Percentiles rank a stretch among this genome's conserved stretches.
These are phyloP conservation scores for Chlorella variabilis DNA, from an alignment of 163 green algal species.

Conservation along the genomic window DNA sequence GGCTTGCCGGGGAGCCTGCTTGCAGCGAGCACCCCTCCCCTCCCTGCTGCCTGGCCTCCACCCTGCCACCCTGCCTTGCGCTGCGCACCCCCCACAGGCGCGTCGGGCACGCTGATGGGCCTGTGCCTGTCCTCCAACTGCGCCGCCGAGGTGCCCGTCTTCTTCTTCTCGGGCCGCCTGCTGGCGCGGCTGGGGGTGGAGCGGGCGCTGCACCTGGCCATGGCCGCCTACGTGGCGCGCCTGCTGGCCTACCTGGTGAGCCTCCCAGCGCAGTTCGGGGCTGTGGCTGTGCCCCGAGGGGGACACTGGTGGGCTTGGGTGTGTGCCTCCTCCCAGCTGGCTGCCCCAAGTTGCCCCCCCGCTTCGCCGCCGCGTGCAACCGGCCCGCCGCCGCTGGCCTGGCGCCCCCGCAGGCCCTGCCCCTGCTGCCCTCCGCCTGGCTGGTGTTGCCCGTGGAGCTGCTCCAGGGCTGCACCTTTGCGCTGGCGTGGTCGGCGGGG, in stretches of 20 bases:
- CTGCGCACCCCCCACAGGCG: neutral
- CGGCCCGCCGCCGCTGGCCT: too few relatives aligned
- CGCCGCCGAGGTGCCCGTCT: slow-evolving; percentile 48
- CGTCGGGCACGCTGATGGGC: slow-evolving; percentile 41
- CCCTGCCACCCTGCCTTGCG: neutral
- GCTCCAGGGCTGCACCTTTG: slow-evolving; percentile 72
- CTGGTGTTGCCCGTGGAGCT: slow-evolving; percentile 62
- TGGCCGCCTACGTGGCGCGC: slow-evolving; percentile 48
- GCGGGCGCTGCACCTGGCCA: slow-evolving; percentile 34
- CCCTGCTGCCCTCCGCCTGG: slow-evolving; percentile 37
- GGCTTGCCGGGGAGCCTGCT: neutral
- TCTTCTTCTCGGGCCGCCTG: slow-evolving; percentile 41
- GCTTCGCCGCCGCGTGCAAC: neutral
- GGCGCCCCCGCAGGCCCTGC: slow-evolving; percentile 41
- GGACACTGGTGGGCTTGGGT: too few relatives aligned
- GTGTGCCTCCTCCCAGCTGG: too few relatives aligned
- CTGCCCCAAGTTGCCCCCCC: neutral
- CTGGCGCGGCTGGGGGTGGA: slow-evolving; percentile 36
- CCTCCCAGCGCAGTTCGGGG: too few relatives aligned
- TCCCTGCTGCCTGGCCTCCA: neutral
- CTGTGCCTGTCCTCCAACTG: slow-evolving; percentile 52
- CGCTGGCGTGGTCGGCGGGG: slow-evolving; percentile 57
- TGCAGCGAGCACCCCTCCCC: neutral
- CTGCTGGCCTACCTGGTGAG: slow-evolving; percentile 42
- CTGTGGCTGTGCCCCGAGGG: too few relatives aligned